Evolutionary conservation across 73 alveolate genomes (phyloP).

Genomic region (Urostyla sp.): DNA sequence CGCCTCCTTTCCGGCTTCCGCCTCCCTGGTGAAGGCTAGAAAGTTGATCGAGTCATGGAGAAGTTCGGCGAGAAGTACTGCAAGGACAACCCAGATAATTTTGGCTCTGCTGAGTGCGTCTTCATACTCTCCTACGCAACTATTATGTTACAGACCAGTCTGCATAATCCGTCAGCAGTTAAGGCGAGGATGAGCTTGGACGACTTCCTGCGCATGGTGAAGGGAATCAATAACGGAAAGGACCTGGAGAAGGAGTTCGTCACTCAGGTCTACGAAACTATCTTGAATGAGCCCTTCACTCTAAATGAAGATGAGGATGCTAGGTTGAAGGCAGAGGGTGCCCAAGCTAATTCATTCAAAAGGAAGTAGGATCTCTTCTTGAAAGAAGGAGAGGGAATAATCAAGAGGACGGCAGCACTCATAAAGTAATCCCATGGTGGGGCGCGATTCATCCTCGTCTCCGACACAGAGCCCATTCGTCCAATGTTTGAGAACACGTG

Average conservation of each 20-base stretch:
- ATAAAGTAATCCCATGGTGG: conserved; percentile 72
- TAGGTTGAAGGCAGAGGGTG: conserved; percentile 79
- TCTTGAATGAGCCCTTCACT: conserved; percentile 92
- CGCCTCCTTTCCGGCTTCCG: conserved; percentile 89
- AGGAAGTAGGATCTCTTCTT: conserved; percentile 82
- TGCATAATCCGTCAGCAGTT: conserved; percentile 95
- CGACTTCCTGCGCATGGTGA: conserved; percentile 78
- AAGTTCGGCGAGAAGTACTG: conserved; percentile 94
- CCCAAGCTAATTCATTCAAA: conserved; percentile 71
- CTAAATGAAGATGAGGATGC: conserved; percentile 95
- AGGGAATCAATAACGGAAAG: conserved; percentile 83
- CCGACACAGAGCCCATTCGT: conserved; percentile 72
- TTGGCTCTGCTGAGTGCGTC: conserved; percentile 89
- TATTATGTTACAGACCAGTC: conserved; percentile 97
- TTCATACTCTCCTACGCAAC: conserved; percentile 90
- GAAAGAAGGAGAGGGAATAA: conserved; percentile 84
- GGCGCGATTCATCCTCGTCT: conserved; percentile 62
- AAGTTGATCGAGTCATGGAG: conserved; percentile 97
- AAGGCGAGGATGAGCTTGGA: conserved; percentile 85
- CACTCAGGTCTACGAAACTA: conserved; percentile 82
- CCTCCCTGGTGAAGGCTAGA: conserved; percentile 99
- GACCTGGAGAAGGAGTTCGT: conserved; percentile 83
- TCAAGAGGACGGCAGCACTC: conserved; percentile 82
- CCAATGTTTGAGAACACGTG: conserved; percentile 82
- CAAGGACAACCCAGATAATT: conserved; percentile 88